A percentile compares a stretch with the other conserved stretches of the same genome.
phyloP scores from a whole-genome alignment of 768 basidiomycete species.

The Termitomyces heimii region DNA sequence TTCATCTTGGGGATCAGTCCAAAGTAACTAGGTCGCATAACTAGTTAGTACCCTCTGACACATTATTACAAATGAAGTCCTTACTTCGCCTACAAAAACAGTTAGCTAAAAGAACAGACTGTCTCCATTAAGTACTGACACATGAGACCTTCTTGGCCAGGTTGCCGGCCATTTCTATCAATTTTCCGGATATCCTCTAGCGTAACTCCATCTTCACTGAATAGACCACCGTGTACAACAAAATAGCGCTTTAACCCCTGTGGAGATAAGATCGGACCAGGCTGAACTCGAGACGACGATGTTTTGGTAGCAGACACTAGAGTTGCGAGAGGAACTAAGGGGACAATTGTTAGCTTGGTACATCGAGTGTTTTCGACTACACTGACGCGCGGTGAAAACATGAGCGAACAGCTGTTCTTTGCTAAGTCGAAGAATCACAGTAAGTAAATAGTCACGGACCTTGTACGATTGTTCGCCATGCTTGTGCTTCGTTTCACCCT shows the following conservation, averaged over 20 bases:
- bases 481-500: conserved; percentile 95
- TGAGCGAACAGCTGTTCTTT: conserved; percentile 75
- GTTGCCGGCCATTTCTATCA: conserved; percentile 81
- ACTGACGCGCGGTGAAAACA: conserved; percentile 82
- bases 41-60: neutral
- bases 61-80: neutral
- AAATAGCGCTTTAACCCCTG: conserved; percentile 86
- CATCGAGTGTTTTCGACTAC: conserved; percentile 6
- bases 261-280: conserved; percentile 69
- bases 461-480: conserved; percentile 95
- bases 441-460: conserved; percentile 29
- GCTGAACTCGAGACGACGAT: conserved; percentile 29
- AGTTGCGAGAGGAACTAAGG: conserved; percentile 85
- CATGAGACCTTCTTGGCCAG: conserved; percentile 93
- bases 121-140: conserved; percentile 46
- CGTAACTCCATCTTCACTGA: conserved; percentile 93
- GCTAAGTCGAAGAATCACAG: conserved; percentile 2
- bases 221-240: conserved; percentile 93
- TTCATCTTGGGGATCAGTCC: conserved; percentile 92
- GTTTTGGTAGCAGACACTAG: conserved; percentile 73
- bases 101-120: conserved; percentile 1
- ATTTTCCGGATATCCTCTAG: conserved; percentile 90
- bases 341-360: neutral
- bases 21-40: conserved; percentile 57
- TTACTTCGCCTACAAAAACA: conserved; percentile 54